Evolutionary conservation across 805 yeast genomes (phyloP).

Genomic region (Lipomyces lipofer): DNA sequence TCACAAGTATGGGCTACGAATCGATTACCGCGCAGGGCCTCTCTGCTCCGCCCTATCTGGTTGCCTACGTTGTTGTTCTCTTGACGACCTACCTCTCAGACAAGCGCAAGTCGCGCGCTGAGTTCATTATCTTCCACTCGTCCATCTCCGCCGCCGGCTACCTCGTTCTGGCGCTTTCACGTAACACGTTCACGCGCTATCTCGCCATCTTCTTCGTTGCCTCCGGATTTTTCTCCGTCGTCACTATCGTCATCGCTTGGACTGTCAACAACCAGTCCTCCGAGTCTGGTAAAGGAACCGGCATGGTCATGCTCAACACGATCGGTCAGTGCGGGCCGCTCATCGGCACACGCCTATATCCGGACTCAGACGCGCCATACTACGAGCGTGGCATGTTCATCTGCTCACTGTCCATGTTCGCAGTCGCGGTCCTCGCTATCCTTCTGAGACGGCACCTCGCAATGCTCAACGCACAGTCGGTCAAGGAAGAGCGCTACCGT

Average conservation of each 20-base stretch:
- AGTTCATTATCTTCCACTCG: slow-evolving; percentile 28
- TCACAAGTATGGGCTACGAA: slow-evolving; percentile 49
- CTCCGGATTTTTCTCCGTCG: slow-evolving; percentile 36
- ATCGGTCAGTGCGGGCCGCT: slow-evolving; percentile 39
- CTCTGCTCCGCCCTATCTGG: slow-evolving; percentile 60
- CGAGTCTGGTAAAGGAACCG: slow-evolving; percentile 37
- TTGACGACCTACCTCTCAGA: slow-evolving; percentile 43
- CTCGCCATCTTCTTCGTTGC: slow-evolving; percentile 37
- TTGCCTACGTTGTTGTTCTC: slow-evolving; percentile 56
- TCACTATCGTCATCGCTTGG: slow-evolving; percentile 36
- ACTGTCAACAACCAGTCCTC: slow-evolving; percentile 37
- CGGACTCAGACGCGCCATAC: slow-evolving; percentile 32
- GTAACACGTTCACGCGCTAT: slow-evolving; percentile 34
- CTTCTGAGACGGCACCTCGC: slow-evolving; percentile 29
- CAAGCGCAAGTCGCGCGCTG: slow-evolving; percentile 36
- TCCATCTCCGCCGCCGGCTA: slow-evolving; percentile 31
- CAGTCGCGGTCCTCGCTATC: slow-evolving; percentile 28
- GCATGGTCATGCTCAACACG: slow-evolving; percentile 35
- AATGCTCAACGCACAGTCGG: slow-evolving; percentile 17
- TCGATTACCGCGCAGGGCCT: slow-evolving; percentile 54
- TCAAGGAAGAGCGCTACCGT: slow-evolving; percentile 17
- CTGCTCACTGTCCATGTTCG: slow-evolving; percentile 21
- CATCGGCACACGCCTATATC: slow-evolving; percentile 36
- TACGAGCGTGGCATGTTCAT: slow-evolving; percentile 30
- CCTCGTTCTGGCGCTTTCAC: slow-evolving; percentile 34